Conservation (phyloP, 345 rosid genomes). For the Eucalyptus globulus region DNA sequence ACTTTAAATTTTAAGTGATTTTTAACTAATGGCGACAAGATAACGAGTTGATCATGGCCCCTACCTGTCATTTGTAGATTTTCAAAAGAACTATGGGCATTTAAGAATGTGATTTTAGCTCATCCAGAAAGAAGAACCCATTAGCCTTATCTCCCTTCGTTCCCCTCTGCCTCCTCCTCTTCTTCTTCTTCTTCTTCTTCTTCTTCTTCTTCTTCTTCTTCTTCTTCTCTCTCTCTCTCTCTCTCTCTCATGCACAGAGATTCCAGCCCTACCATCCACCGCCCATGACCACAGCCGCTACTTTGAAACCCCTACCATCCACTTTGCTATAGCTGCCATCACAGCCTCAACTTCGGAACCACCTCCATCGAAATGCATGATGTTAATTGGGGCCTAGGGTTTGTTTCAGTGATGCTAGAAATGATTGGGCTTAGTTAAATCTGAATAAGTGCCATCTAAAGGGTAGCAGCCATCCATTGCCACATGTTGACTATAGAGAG, state of each 20-base stretch:
- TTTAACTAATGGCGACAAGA: neutral
- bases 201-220: too few species aligned
- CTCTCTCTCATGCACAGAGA: neutral
- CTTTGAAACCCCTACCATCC: neutral
- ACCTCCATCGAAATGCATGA: neutral
- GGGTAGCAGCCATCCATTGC: neutral
- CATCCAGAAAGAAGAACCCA: neutral
- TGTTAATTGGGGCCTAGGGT: neutral
- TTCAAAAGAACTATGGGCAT: neutral
- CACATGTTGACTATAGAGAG: too few species aligned
- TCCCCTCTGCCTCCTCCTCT: neutral
- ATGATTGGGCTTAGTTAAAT: neutral
- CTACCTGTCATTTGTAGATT: neutral
- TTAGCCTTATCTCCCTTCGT: neutral
- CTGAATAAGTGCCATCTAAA: neutral
- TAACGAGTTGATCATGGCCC: rapidly evolving
- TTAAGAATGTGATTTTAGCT: neutral
- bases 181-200: neutral
- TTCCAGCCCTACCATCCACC: neutral
- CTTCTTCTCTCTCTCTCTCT: too few species aligned
- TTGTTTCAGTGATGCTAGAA: neutral
- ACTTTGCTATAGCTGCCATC: neutral
- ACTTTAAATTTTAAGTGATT: neutral
- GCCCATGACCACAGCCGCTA: neutral
- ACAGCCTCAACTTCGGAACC: neutral